Percentiles rank a stretch among this genome's conserved stretches.
phyloP scores from a whole-genome alignment of 2,329 filamentous ascomycete species.

The Neonectria neomacrospora region DNA sequence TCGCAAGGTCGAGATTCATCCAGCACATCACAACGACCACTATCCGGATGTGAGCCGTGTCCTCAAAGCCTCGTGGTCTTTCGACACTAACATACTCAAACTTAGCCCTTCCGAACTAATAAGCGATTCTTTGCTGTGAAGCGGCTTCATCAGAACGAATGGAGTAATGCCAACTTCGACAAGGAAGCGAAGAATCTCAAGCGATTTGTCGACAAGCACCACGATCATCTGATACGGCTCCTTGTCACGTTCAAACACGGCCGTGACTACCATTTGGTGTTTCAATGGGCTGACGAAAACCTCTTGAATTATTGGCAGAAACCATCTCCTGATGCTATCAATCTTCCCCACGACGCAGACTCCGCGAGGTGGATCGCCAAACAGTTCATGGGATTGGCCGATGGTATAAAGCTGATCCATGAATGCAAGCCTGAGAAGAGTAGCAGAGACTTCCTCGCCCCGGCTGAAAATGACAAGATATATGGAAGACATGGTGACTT shows the following conservation, averaged over 20 bases:
- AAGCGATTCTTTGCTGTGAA: constrained; percentile 1
- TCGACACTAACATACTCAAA: too few relatives aligned
- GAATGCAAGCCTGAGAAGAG: not conserved
- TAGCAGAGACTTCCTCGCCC: not conserved
- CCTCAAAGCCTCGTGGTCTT: too few relatives aligned
- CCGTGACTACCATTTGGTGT: not conserved
- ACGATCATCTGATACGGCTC: not conserved
- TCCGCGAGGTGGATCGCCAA: not conserved
- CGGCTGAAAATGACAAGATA: not conserved
- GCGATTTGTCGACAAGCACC: not conserved
- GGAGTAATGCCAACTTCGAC: not conserved
- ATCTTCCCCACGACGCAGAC: not conserved
- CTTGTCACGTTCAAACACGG: not conserved
- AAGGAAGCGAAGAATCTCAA: not conserved
- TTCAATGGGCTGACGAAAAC: not conserved
- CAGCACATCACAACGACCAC: constrained; percentile 7
- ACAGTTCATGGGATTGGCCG: not conserved
- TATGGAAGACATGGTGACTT: constrained; percentile 30
- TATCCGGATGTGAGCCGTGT: too few relatives aligned
- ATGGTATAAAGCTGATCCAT: not conserved
- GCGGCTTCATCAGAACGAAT: too few relatives aligned
- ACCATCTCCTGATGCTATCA: not conserved
- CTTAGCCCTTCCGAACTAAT: too few relatives aligned
- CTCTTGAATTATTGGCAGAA: not conserved
- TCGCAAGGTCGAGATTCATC: constrained; percentile 1